phyloP scores from a whole-genome alignment of 371 early-diverging fungal species.

The Mucor racemosus region DNA sequence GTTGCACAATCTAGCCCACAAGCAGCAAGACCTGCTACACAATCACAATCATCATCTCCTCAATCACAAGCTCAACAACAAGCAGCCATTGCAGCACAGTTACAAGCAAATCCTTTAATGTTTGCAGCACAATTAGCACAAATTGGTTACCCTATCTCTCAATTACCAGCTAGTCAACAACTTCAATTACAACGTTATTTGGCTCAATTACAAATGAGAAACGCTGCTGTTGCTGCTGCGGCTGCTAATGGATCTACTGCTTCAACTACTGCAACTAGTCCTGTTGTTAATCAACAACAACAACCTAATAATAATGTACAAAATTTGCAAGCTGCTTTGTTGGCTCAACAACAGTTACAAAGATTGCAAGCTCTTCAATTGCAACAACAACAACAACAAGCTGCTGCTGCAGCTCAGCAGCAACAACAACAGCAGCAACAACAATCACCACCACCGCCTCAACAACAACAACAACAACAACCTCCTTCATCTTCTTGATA shows the following conservation, averaged over 20 bases:
- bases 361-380: slow-evolving; percentile 11
- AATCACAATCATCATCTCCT: slow-evolving; percentile 22
- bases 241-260: slow-evolving; percentile 14
- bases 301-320: slow-evolving; percentile 3
- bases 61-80: slow-evolving; percentile 34
- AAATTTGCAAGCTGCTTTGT: slow-evolving; percentile 20
- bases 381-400: slow-evolving; percentile 14
- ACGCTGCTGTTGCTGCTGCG: slow-evolving; percentile 33
- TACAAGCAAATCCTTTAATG: slow-evolving; percentile 38
- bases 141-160: slow-evolving; percentile 52
- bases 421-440: slow-evolving; percentile 13
- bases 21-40: slow-evolving; percentile 24
- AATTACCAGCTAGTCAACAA: slow-evolving; percentile 44
- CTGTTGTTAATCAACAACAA: slow-evolving; percentile 3
- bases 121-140: slow-evolving; percentile 50
- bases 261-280: neutral
- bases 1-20: slow-evolving; percentile 14
- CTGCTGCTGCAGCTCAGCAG: neutral
- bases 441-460: neutral
- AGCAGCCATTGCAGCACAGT: slow-evolving; percentile 27
- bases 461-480: slow-evolving; percentile 17
- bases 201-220: slow-evolving; percentile 47
- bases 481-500: slow-evolving; percentile 1
- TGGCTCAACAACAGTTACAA: slow-evolving; percentile 22
- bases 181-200: slow-evolving; percentile 47